Conservation (phyloP, 23 red algal species). For the Agarophyton chilense region DNA sequence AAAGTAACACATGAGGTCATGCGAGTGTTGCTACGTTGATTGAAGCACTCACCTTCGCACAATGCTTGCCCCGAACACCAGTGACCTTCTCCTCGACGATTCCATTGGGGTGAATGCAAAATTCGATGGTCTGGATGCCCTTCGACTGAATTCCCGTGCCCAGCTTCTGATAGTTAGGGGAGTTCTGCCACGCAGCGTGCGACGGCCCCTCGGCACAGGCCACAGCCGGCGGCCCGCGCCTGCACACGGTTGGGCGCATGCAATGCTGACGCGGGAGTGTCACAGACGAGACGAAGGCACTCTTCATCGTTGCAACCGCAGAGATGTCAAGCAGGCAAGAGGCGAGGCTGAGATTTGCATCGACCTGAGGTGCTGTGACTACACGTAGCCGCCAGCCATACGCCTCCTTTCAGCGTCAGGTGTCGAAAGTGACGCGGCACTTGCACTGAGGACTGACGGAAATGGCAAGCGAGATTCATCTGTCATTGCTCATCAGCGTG, state of each 20-base stretch:
- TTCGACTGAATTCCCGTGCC: slow-evolving; percentile 17
- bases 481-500: background rate
- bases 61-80: slow-evolving; percentile 33
- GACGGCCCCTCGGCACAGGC: background rate
- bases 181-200: background rate
- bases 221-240: background rate
- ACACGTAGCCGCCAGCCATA: background rate
- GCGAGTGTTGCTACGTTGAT: background rate
- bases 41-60: slow-evolving; percentile 33
- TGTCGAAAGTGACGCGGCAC: background rate
- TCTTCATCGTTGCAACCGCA: background rate
- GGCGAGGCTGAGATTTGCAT: background rate
- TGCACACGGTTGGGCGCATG: background rate
- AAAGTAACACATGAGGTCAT: background rate
- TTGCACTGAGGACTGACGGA: no score
- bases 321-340: background rate
- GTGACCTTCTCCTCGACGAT: slow-evolving; percentile 59
- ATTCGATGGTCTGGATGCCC: slow-evolving; percentile 47
- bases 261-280: background rate
- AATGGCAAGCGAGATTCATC: background rate
- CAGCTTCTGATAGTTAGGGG: background rate
- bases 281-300: background rate
- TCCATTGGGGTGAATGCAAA: slow-evolving; percentile 21
- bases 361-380: background rate
- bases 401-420: background rate